Conservation (phyloP, 331 rosid genomes). For the Erythrophleum ivorense region DNA sequence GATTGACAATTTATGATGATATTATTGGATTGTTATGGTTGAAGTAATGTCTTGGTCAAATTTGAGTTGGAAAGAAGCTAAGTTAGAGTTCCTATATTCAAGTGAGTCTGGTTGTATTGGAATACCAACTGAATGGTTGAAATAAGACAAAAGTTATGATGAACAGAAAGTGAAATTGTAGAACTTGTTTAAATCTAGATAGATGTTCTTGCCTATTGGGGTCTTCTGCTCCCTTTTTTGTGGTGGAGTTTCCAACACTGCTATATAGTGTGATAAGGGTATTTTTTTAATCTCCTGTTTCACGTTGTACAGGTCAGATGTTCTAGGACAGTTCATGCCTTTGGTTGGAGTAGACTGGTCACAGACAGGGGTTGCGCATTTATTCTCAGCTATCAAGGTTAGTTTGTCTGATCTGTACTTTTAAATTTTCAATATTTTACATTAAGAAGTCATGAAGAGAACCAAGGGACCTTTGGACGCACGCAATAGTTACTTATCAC, state of each 20-base stretch:
- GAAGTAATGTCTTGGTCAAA: conserved; percentile 7
- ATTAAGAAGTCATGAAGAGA: too few species aligned
- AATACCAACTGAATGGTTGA: not conserved
- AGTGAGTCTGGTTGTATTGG: not conserved
- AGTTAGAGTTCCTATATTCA: not conserved
- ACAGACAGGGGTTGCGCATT: conserved; percentile 93
- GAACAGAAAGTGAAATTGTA: not conserved
- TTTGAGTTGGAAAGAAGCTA: not conserved
- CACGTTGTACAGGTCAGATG: conserved; percentile 73
- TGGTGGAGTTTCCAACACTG: not conserved
- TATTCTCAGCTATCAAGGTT: conserved; percentile 98
- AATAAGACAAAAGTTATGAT: not conserved
- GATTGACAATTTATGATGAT: conserved; percentile 29
- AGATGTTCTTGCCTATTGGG: not conserved
- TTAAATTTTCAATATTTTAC: conserved; percentile 12
- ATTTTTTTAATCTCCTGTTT: conserved; percentile 1
- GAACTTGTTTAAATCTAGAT: conserved; percentile 26
- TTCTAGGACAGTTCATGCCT: conserved; percentile 99
- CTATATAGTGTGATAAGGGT: not conserved
- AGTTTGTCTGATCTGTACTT: conserved; percentile 42
- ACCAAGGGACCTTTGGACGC: too few species aligned
- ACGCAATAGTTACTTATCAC: too few species aligned
- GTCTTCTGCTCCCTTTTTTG: conserved; percentile 6
- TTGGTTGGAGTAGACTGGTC: conserved; percentile 99
- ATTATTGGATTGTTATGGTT: not conserved